These are phyloP conservation scores for Cutaneotrichosporon sp. DNA, from an alignment of 1,284 basidiomycete species.

Conservation along the genomic window DNA sequence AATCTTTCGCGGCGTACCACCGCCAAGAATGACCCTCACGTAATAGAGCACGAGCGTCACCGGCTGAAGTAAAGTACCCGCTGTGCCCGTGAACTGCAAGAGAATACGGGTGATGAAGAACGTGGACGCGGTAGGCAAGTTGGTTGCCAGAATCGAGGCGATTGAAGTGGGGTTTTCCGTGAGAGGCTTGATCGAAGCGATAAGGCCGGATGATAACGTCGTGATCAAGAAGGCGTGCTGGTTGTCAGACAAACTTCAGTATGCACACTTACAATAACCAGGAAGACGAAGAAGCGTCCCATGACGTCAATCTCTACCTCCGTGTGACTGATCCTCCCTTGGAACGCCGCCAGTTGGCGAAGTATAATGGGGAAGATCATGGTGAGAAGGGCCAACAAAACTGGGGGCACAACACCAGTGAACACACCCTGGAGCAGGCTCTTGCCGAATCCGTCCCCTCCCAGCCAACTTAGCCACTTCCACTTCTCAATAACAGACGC, in stretches of 20 bases:
- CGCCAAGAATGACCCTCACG: conserved; percentile 56
- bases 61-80: conserved; percentile 57
- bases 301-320: conserved; percentile 69
- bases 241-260: neutral
- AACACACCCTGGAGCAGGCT: conserved; percentile 59
- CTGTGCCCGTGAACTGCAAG: conserved; percentile 48
- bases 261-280: conserved; percentile 56
- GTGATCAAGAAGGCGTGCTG: conserved; percentile 62
- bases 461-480: conserved; percentile 62
- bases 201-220: conserved; percentile 62
- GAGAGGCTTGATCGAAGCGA: conserved; percentile 46
- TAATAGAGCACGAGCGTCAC: conserved; percentile 62
- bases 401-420: conserved; percentile 60
- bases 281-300: conserved; percentile 68
- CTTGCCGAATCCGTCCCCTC: conserved; percentile 38
- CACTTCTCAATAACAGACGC: conserved; percentile 49
- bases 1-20: conserved; percentile 51
- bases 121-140: conserved; percentile 65
- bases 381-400: conserved; percentile 64
- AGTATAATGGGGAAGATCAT: conserved; percentile 65
- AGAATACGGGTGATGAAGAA: conserved; percentile 75
- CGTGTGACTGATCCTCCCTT: conserved; percentile 67
- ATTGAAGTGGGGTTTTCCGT: conserved; percentile 53
- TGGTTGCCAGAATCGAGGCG: conserved; percentile 55
- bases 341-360: conserved; percentile 60